Evolutionary conservation across 179 eudicot genomes (phyloP).

Genomic region (Actinidia polygama): DNA sequence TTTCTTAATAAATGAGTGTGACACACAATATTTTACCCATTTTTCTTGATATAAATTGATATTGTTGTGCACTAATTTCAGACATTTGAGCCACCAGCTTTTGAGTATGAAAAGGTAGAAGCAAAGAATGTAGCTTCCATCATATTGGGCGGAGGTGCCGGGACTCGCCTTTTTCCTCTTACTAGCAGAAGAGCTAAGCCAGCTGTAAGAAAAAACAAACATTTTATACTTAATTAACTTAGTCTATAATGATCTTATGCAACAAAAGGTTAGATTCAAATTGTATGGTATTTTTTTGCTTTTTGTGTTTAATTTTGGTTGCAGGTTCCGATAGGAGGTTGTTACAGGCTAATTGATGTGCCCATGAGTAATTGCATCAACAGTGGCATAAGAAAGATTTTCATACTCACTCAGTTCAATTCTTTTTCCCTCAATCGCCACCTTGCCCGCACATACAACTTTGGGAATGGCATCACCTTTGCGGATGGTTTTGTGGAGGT

Average conservation of each 20-base stretch:
- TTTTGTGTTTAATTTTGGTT: conserved; percentile 10
- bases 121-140: conserved; percentile 84
- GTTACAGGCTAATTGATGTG: conserved; percentile 90
- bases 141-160: conserved; percentile 92
- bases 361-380: conserved; percentile 98
- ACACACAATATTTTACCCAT: too few relatives aligned
- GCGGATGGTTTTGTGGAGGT: conserved; percentile 99
- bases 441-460: conserved; percentile 77
- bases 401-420: conserved; percentile 88
- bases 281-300: background rate
- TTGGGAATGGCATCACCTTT: conserved; percentile 84
- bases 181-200: conserved; percentile 91
- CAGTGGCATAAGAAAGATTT: conserved; percentile 84
- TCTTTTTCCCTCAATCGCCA: conserved; percentile 94
- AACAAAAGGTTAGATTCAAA: conserved; percentile 1
- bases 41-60: too few relatives aligned
- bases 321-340: conserved; percentile 97
- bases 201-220: conserved; percentile 56
- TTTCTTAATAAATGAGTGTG: too few relatives aligned
- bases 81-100: conserved; percentile 53
- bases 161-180: conserved; percentile 95
- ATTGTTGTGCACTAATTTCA: conserved; percentile 21
- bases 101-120: conserved; percentile 61
- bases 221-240: too few relatives aligned
- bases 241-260: background rate